These are phyloP conservation scores for Pseudotulostoma volvatum DNA, from an alignment of 495 filamentous ascomycete genomes.

Conservation along the genomic window DNA sequence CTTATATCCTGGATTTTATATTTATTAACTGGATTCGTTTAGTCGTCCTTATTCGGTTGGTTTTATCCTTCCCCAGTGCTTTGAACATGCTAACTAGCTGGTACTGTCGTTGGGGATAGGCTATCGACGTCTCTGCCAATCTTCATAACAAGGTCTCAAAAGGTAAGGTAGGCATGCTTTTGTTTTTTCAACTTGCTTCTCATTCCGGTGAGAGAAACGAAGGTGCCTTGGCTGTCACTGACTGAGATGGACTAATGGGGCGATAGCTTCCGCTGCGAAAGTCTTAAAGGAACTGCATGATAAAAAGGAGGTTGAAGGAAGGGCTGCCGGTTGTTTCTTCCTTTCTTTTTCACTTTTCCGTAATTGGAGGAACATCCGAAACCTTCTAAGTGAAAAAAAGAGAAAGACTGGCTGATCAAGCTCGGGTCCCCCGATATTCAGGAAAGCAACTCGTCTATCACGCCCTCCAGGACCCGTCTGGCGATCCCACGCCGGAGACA, in stretches of 20 bases:
- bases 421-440: too few species aligned
- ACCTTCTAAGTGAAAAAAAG: too few species aligned
- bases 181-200: too few species aligned
- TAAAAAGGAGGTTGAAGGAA: constrained; percentile 39
- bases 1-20: too few species aligned
- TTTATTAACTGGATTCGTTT: too few species aligned
- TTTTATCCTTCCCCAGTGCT: constrained; percentile 1
- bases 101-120: constrained; percentile 18
- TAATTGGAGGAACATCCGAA: too few species aligned
- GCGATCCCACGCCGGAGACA: constrained; percentile 27
- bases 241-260: constrained; percentile 5
- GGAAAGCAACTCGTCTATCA: constrained; percentile 53
- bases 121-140: constrained; percentile 48
- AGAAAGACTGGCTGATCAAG: too few species aligned
- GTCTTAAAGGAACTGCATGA: constrained; percentile 47
- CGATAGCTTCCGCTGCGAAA: constrained; percentile 41
- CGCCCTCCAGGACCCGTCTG: constrained; percentile 33
- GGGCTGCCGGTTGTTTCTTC: constrained; percentile 10
- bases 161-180: constrained; percentile 21
- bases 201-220: too few species aligned
- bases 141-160: constrained; percentile 54
- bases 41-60: constrained; percentile 47
- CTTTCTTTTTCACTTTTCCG: background rate
- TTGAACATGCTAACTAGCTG: constrained; percentile 1
- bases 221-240: background rate